Evolutionary conservation across 331 rosid species (phyloP).

Genomic region (Acacia concinna): DNA sequence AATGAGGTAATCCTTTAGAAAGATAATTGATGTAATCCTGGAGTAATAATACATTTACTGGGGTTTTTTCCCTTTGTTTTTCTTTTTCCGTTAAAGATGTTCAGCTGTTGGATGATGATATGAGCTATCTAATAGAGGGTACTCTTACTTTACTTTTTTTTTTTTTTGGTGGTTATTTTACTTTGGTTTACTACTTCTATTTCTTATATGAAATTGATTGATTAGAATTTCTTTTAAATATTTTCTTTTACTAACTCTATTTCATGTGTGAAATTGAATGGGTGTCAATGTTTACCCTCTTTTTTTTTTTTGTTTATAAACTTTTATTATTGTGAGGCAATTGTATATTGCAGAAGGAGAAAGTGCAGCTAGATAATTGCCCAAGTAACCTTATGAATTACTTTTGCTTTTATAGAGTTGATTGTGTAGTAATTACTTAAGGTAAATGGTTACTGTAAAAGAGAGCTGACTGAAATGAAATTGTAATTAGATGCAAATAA

Average conservation of each 20-base stretch:
- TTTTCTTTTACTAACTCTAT: not conserved
- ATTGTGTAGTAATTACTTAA: not conserved
- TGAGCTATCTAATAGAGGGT: slow-evolving; percentile 15
- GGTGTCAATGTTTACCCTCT: not conserved
- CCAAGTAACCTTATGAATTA: not conserved
- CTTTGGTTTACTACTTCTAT: slow-evolving; percentile 7
- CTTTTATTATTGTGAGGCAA: not conserved
- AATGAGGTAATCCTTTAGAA: slow-evolving; percentile 63
- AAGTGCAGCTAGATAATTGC: slow-evolving; percentile 19
- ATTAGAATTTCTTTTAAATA: not conserved
- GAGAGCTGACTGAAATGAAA: slow-evolving; percentile 8
- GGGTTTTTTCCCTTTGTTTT: not conserved
- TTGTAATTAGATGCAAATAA: slow-evolving; percentile 9
- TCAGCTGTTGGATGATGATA: not conserved
- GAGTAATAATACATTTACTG: not conserved
- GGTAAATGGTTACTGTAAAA: not conserved
- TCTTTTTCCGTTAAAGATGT: not conserved
- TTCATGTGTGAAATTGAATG: not conserved
- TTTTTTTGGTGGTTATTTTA: no score
- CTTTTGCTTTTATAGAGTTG: not conserved
- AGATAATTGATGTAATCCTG: slow-evolving; percentile 1
- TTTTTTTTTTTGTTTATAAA: not conserved
- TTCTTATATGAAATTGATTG: not conserved
- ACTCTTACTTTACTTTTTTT: not conserved
- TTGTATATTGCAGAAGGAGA: not conserved